These are phyloP conservation scores for Metschnikowia lochheadii DNA, from an alignment of 805 yeast genomes.

Conservation along the genomic window DNA sequence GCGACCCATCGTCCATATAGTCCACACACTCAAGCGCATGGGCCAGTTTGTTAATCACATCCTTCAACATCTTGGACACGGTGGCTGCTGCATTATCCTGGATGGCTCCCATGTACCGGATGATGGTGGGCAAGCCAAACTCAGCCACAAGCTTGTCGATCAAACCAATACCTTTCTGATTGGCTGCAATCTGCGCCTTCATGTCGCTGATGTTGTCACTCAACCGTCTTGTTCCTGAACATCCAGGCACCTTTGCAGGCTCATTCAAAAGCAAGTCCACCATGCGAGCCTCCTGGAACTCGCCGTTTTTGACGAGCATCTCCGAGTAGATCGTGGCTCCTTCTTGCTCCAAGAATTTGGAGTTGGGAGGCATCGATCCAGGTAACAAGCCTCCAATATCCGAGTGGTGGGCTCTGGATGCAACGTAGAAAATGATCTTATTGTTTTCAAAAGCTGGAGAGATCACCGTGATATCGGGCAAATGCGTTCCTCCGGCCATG, in stretches of 20 bases:
- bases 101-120: slow-evolving; percentile 18
- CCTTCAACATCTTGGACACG: slow-evolving; percentile 15
- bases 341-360: slow-evolving; percentile 80
- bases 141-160: slow-evolving; percentile 16
- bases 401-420: slow-evolving; percentile 94
- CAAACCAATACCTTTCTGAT: slow-evolving; percentile 15
- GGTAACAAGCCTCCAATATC: slow-evolving; percentile 92
- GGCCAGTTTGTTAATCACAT: slow-evolving; percentile 20
- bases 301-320: slow-evolving; percentile 62
- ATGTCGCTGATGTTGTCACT: slow-evolving; percentile 72
- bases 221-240: slow-evolving; percentile 83
- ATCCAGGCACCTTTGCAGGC: slow-evolving; percentile 80
- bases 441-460: slow-evolving; percentile 70
- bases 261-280: slow-evolving; percentile 58
- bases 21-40: slow-evolving; percentile 35
- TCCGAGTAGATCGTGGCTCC: slow-evolving; percentile 86
- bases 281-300: slow-evolving; percentile 70
- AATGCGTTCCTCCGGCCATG: slow-evolving; percentile 40
- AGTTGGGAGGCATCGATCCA: slow-evolving; percentile 93
- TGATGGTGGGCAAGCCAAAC: slow-evolving; percentile 16
- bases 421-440: slow-evolving; percentile 73
- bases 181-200: slow-evolving; percentile 37
- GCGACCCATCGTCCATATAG: slow-evolving; percentile 77
- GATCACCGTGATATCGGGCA: slow-evolving; percentile 71
- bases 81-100: slow-evolving; percentile 19